Conservation (phyloP, 2,329 filamentous ascomycete species). For the Parastagonospora avenae region DNA sequence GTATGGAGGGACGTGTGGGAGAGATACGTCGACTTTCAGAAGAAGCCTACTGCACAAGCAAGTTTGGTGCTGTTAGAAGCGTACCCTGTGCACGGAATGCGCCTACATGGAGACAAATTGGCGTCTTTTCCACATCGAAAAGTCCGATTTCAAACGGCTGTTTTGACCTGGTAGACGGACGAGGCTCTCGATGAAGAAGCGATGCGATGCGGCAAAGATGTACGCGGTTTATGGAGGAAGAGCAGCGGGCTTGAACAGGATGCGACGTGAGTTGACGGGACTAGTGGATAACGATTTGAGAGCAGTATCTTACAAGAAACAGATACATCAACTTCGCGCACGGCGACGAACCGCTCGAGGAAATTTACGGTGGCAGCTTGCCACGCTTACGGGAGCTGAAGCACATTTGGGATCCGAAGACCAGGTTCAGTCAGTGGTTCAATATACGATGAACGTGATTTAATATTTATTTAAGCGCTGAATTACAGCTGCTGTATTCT, state of each 20-base stretch:
- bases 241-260: not conserved
- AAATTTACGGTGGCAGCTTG: slow-evolving; percentile 11
- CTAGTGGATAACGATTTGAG: too few relatives aligned
- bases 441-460: slow-evolving; percentile 3
- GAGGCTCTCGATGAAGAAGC: slow-evolving; percentile 40
- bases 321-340: slow-evolving; percentile 17
- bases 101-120: slow-evolving; percentile 8
- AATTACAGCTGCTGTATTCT: too few relatives aligned
- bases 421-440: slow-evolving; percentile 12
- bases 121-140: slow-evolving; percentile 33
- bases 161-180: slow-evolving; percentile 48
- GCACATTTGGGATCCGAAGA: slow-evolving; percentile 10
- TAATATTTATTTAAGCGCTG: too few relatives aligned
- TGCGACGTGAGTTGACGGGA: slow-evolving; percentile 5
- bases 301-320: not conserved
- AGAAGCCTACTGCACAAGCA: slow-evolving; percentile 29
- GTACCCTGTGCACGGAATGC: slow-evolving; percentile 37
- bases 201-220: slow-evolving; percentile 28
- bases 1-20: slow-evolving; percentile 48
- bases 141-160: slow-evolving; percentile 41
- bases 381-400: slow-evolving; percentile 11
- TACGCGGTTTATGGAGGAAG: slow-evolving; percentile 6
- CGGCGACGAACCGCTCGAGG: slow-evolving; percentile 9
- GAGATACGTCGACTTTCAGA: slow-evolving; percentile 41
- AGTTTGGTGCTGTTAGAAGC: slow-evolving; percentile 35